Percentiles rank a stretch among this genome's conserved stretches.
phyloP scores from a whole-genome alignment of 2,329 filamentous ascomycete genomes.

The Colletotrichum lini region DNA sequence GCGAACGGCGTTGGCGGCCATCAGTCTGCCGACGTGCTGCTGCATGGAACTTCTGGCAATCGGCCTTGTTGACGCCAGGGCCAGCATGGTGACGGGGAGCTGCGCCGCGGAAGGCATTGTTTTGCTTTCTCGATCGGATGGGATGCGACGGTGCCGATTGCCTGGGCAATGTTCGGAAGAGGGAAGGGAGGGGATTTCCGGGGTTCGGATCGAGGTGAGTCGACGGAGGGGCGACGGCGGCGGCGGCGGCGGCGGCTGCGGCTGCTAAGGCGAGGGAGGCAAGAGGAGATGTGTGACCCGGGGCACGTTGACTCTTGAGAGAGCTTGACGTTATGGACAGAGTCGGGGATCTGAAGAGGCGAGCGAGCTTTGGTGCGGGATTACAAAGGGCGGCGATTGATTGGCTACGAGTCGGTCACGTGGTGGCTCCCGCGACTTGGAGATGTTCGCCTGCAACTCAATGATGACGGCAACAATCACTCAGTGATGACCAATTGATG shows the following conservation, averaged over 20 bases:
- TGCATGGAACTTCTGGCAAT: conserved; percentile 35
- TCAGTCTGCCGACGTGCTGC: conserved; percentile 32
- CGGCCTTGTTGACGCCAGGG: conserved; percentile 39
- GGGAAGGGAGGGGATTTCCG: neutral
- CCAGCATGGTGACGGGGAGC: conserved; percentile 41
- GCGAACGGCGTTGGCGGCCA: conserved; percentile 40
- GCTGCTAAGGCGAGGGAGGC: neutral
- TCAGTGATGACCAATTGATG: conserved; percentile 1
- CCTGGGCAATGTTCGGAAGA: conserved; percentile 27
- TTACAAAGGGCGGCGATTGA: conserved; percentile 44
- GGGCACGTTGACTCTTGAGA: conserved; percentile 17
- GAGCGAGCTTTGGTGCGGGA: conserved; percentile 45
- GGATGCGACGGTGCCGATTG: conserved; percentile 38
- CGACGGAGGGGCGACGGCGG: conserved; percentile 18
- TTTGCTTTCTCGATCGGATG: conserved; percentile 28
- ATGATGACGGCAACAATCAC: conserved; percentile 28
- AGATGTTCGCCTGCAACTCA: conserved; percentile 6
- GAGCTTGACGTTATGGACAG: conserved; percentile 42
- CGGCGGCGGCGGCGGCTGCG: neutral
- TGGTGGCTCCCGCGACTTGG: conserved; percentile 8
- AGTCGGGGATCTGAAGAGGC: conserved; percentile 29
- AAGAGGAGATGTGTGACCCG: conserved; percentile 18
- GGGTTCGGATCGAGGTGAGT: conserved; percentile 29
- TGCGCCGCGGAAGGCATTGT: conserved; percentile 42
- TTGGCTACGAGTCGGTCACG: conserved; percentile 37